Evolutionary conservation across 2,329 filamentous ascomycete species (phyloP).

Genomic region (Scopulariopsis brevicaulis): DNA sequence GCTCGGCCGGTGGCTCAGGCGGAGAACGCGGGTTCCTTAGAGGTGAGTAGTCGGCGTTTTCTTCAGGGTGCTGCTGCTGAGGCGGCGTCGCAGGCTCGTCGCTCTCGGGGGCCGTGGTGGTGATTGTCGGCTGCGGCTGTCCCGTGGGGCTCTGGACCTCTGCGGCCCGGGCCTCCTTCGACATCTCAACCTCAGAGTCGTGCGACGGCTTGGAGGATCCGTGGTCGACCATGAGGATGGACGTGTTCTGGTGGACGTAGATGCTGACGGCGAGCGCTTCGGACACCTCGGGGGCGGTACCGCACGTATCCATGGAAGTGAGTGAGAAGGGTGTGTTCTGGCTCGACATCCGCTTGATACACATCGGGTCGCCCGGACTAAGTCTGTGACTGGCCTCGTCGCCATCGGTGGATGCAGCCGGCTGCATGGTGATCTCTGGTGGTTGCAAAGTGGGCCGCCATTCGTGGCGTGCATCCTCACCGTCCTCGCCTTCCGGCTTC

Average conservation of each 20-base stretch:
- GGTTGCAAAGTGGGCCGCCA: not conserved
- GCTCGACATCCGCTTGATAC: constrained; percentile 38
- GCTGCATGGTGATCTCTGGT: not conserved
- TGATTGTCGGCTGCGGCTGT: constrained; percentile 18
- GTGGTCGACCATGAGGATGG: constrained; percentile 48
- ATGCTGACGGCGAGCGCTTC: constrained; percentile 52
- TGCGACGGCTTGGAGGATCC: constrained; percentile 34
- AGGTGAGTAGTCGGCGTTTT: constrained; percentile 47
- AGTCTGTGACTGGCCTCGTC: constrained; percentile 15
- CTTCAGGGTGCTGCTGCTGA: constrained; percentile 32
- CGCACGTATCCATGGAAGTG: constrained; percentile 48
- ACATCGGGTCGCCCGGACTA: constrained; percentile 38
- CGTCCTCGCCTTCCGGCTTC: not conserved
- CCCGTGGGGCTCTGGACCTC: not conserved
- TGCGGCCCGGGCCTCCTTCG: constrained; percentile 5
- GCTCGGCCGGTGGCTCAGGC: constrained; percentile 34
- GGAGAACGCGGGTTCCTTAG: constrained; percentile 50
- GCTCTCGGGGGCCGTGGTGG: constrained; percentile 24
- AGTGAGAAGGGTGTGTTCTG: constrained; percentile 53
- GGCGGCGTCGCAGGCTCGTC: constrained; percentile 37
- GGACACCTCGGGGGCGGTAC: constrained; percentile 50
- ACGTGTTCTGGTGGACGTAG: constrained; percentile 53
- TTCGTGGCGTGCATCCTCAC: not conserved
- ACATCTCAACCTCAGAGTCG: constrained; percentile 20
- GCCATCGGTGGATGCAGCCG: not conserved